Conservation (phyloP, 2,329 filamentous ascomycete species). For the Trichoderma endophyticum region DNA sequence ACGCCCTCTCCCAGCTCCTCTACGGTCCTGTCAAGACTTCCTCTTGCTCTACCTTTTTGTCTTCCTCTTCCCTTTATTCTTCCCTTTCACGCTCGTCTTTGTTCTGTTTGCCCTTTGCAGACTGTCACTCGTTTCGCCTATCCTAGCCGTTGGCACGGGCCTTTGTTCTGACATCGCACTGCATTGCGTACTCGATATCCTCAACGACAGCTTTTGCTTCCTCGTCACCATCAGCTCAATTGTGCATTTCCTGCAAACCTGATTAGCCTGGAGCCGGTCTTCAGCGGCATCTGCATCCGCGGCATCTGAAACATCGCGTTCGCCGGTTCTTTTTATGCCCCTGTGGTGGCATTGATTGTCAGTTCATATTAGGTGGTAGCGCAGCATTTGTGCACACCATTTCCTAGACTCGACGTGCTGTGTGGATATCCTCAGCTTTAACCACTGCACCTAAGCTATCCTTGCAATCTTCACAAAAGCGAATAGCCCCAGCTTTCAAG, state of each 20-base stretch:
- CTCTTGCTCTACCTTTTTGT: not conserved
- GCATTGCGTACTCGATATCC: not conserved
- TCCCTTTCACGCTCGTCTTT: not conserved
- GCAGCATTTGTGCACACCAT: not conserved
- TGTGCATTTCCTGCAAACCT: not conserved
- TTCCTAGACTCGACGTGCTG: not conserved
- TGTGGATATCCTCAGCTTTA: slow-evolving; percentile 9
- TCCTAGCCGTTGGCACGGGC: slow-evolving; percentile 12
- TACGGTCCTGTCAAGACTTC: not conserved
- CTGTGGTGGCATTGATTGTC: not conserved
- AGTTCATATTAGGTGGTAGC: not conserved
- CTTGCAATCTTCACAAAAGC: slow-evolving; percentile 2
- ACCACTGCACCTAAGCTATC: not conserved
- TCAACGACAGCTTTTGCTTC: not conserved
- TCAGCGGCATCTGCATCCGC: slow-evolving; percentile 14
- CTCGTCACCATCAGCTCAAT: not conserved
- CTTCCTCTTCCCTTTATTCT: not conserved
- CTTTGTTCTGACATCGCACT: not conserved
- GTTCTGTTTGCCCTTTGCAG: slow-evolving; percentile 16
- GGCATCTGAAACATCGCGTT: slow-evolving; percentile 1
- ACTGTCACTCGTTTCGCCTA: slow-evolving; percentile 18
- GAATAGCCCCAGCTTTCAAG: not conserved
- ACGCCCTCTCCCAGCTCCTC: not conserved
- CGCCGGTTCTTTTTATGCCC: not conserved
- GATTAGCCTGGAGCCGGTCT: slow-evolving; percentile 22